Percentiles rank a stretch among this genome's conserved stretches.
These are phyloP conservation scores for Bipolaris bicolor DNA, from an alignment of 2,329 filamentous ascomycete species.

Conservation along the genomic window DNA sequence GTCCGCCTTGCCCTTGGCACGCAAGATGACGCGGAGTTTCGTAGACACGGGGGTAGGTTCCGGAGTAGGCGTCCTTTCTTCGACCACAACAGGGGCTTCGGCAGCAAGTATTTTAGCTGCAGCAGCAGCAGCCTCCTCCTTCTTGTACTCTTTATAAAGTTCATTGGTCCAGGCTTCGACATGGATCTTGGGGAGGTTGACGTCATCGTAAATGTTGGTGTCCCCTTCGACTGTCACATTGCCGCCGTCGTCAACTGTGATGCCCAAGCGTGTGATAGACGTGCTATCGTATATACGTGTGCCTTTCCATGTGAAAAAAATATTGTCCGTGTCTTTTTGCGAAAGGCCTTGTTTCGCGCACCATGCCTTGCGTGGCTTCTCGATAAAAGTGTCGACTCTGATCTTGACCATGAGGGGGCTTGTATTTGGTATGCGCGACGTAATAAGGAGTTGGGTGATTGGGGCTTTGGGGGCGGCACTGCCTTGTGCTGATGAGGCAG, in stretches of 20 bases:
- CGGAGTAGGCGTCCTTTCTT: slow-evolving; percentile 26
- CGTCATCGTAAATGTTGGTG: slow-evolving; percentile 61
- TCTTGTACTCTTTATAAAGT: slow-evolving; percentile 61
- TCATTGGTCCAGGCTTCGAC: slow-evolving; percentile 79
- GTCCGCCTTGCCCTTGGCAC: slow-evolving; percentile 58
- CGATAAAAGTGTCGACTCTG: slow-evolving; percentile 70
- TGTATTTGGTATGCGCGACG: slow-evolving; percentile 67
- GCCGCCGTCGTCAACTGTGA: slow-evolving; percentile 56
- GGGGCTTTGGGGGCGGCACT: slow-evolving; percentile 20
- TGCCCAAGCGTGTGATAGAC: slow-evolving; percentile 56
- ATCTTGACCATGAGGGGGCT: slow-evolving; percentile 68
- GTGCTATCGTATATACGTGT: slow-evolving; percentile 76
- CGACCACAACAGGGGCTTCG: slow-evolving; percentile 29
- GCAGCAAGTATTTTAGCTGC: slow-evolving; percentile 47
- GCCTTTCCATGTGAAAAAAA: slow-evolving; percentile 82
- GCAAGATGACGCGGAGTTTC: slow-evolving; percentile 57
- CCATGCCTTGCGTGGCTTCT: slow-evolving; percentile 73
- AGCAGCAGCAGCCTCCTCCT: slow-evolving; percentile 34
- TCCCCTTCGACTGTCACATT: slow-evolving; percentile 45
- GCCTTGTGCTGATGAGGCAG: slow-evolving; percentile 6
- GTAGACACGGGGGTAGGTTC: slow-evolving; percentile 27
- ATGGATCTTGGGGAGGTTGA: slow-evolving; percentile 62
- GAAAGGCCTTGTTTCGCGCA: slow-evolving; percentile 65
- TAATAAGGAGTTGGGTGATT: slow-evolving; percentile 69
- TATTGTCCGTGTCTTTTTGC: slow-evolving; percentile 55